Percentiles rank a stretch among this genome's conserved stretches.
These are phyloP conservation scores for Abrus pulchellus DNA, from an alignment of 306 rosid species.

Conservation along the genomic window DNA sequence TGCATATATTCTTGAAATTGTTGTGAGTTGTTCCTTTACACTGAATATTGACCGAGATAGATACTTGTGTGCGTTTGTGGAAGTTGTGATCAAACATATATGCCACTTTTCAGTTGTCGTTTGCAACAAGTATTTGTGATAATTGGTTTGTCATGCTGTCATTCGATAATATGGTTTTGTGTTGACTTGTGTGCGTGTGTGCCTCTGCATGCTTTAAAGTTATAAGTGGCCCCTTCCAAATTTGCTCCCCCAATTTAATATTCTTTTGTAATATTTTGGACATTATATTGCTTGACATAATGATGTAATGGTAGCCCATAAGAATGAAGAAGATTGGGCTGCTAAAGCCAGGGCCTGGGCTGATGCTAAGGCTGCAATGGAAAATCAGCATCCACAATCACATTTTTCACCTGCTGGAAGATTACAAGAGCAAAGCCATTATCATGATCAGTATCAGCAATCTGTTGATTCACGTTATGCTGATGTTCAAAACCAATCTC, in stretches of 20 bases:
- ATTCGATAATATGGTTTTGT: constrained; percentile 29
- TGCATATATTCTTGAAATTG: constrained; percentile 14
- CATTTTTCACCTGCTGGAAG: constrained; percentile 73
- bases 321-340: constrained; percentile 94
- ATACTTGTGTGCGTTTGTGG: constrained; percentile 2
- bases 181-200: constrained; percentile 14
- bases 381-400: constrained; percentile 75
- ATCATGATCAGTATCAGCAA: constrained; percentile 78
- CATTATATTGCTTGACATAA: constrained; percentile 36
- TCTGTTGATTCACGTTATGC: constrained; percentile 57
- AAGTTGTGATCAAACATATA: constrained; percentile 19
- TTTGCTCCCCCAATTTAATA: constrained; percentile 6
- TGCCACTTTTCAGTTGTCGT: constrained; percentile 25
- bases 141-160: constrained; percentile 34
- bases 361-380: constrained; percentile 79
- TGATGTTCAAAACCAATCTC: constrained; percentile 73
- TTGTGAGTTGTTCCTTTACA: constrained; percentile 17
- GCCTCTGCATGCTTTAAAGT: constrained; percentile 29
- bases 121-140: constrained; percentile 7
- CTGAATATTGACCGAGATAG: constrained; percentile 35
- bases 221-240: constrained; percentile 25
- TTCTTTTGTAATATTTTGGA: constrained; percentile 14
- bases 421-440: constrained; percentile 77
- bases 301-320: constrained; percentile 49
- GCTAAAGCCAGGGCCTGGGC: constrained; percentile 99